Conservation (phyloP, 1,284 basidiomycete species). For the Sanghuangporus weigelae region DNA sequence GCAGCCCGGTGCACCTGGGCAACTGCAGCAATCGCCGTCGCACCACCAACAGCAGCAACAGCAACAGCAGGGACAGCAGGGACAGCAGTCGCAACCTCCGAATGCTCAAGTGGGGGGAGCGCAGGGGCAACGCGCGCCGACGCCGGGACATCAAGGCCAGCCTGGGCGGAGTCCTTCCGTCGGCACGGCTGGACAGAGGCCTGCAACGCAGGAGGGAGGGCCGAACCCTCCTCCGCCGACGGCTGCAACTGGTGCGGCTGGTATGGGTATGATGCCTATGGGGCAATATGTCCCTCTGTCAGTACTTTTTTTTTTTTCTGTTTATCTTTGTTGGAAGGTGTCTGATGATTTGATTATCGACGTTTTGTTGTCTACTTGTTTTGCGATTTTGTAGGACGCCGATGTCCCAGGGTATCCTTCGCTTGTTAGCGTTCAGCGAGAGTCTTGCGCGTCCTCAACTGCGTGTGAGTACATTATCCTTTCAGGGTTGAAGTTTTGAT, state of each 20-base stretch:
- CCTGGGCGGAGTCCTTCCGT: conserved; percentile 2
- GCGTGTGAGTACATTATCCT: not conserved
- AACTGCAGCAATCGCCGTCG: not conserved
- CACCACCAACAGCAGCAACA: conserved; percentile 5
- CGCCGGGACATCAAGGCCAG: conserved; percentile 10
- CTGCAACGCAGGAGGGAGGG: conserved; percentile 8
- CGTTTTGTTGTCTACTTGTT: not conserved
- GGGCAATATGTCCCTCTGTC: not conserved
- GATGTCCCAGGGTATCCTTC: not conserved
- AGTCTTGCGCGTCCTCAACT: conserved; percentile 10
- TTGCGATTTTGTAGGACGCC: not conserved
- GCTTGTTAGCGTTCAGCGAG: conserved; percentile 12
- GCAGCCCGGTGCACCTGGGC: not conserved
- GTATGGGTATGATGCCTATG: conserved; percentile 4
- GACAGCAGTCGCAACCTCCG: conserved; percentile 13
- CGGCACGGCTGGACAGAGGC: conserved; percentile 8
- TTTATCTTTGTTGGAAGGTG: not conserved
- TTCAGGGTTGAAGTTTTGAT: not conserved
- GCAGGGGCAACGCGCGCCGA: not conserved
- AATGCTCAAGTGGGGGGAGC: not conserved
- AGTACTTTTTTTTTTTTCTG: not conserved
- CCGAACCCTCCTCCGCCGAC: not conserved
- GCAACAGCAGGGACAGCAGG: conserved; percentile 4
- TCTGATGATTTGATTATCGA: not conserved
- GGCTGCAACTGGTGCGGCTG: too few relatives aligned